phyloP scores from a whole-genome alignment of 1,139 yeast species.

The Lodderomyces theae region DNA sequence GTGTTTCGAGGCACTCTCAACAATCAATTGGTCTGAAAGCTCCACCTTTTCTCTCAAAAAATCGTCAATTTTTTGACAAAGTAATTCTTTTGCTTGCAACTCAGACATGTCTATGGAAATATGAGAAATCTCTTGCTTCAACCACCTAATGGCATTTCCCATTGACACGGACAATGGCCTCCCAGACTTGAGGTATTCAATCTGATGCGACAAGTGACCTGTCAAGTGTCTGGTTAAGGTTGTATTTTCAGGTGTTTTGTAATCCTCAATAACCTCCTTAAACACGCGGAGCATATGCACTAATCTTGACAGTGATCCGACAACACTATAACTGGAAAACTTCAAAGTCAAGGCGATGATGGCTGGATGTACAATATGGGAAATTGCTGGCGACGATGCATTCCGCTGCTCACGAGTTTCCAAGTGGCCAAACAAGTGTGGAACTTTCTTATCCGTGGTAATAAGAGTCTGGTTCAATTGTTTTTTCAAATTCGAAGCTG shows the following conservation, averaged over 20 bases:
- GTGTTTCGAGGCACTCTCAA: conserved; percentile 76
- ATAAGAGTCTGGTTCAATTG: conserved; percentile 54
- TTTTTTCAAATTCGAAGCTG: conserved; percentile 51
- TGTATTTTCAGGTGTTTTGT: conserved; percentile 80
- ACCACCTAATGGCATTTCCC: conserved; percentile 98
- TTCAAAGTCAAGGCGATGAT: conserved; percentile 76
- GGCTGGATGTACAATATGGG: conserved; percentile 83
- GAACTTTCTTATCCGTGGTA: conserved; percentile 45
- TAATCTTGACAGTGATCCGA: conserved; percentile 88
- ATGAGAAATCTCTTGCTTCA: conserved; percentile 87
- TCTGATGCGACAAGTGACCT: conserved; percentile 87
- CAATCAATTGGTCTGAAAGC: conserved; percentile 78
- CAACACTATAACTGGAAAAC: conserved; percentile 78
- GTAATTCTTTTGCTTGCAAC: conserved; percentile 63
- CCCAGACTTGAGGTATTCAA: conserved; percentile 86
- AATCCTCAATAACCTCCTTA: conserved; percentile 74
- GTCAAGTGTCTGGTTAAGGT: conserved; percentile 87
- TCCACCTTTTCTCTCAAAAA: conserved; percentile 85
- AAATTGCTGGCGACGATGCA: conserved; percentile 58
- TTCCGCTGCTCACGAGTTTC: conserved; percentile 81
- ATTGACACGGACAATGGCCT: conserved; percentile 90
- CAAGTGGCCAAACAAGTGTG: conserved; percentile 79
- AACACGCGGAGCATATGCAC: conserved; percentile 83
- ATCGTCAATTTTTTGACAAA: conserved; percentile 69
- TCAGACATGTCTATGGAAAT: conserved; percentile 73